Base-by-base conservation (phyloP, 257 asterid genomes). In the Solanum tarapatanum region DNA sequence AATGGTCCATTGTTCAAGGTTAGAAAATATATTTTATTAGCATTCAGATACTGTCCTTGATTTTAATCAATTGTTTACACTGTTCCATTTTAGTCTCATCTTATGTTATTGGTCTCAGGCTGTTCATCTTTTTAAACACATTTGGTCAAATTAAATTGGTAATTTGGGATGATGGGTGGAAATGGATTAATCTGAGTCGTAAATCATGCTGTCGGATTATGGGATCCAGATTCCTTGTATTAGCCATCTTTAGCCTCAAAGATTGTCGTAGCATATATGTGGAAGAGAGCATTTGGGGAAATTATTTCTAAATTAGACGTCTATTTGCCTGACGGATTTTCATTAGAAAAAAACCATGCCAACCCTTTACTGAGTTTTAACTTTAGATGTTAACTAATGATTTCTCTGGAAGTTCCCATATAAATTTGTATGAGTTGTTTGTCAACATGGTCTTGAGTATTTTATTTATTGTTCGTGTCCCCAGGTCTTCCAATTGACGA, bases 1-100 rank as follows among this genome's bases (percentile, higher is more conserved):
- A 95, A 91, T 96, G 99, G 99, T 88, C 90, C 37, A 93, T 96
- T 83, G 98, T 96, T 86, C 97, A 95, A 91, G 99, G 99, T 96
- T 88, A 91, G 95, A 10, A 73, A 28, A 87, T n/a, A 48, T 24
- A 13, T 48, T 26, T 48, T 55, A 2, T 7, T 69, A 19, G 85
- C 26, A 13, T 17, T 8, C 55, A 17, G 77, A 19, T 86, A 23
- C 21, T 70, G 28, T 43, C 45, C 30, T 7, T 32, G 23, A 19
- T 13, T 36, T 72, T 12, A 43, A 30, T 36, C 36, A 19, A 36
- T 4, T 68, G 39, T 6, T n/a, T n/a, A 11, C 16, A 28, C 21
- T 84, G 5, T 68, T 7, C 13, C 4, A 62, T 36, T 60, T 84
- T 80, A 10, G 66, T 10, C 41, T 80, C 41, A 19, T 48, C 30